Percentiles rank a stretch among this genome's conserved stretches.
Conservation (phyloP, 1,284 basidiomycete genomes). For the Xerocomus minutiporus region DNA sequence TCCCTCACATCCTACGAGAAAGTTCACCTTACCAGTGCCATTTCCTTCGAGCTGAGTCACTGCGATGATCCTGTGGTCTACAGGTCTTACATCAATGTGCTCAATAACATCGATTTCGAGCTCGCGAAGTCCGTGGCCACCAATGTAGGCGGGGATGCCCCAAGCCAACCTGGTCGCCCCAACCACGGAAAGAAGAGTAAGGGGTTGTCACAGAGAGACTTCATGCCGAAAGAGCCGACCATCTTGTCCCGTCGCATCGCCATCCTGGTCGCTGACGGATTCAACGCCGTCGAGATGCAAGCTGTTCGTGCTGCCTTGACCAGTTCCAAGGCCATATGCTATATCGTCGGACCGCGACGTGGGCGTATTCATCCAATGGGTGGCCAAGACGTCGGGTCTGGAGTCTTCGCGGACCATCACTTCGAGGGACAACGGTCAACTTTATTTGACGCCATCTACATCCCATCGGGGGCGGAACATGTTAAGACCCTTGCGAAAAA, state of each 20-base stretch:
- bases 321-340: slow-evolving; percentile 52
- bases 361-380: slow-evolving; percentile 49
- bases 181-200: slow-evolving; percentile 57
- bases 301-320: slow-evolving; percentile 53
- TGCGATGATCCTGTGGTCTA: slow-evolving; percentile 73
- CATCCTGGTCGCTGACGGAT: slow-evolving; percentile 71
- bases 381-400: slow-evolving; percentile 33
- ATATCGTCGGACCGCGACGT: slow-evolving; percentile 66
- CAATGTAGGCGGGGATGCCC: slow-evolving; percentile 58
- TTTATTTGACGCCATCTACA: slow-evolving; percentile 72
- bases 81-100: slow-evolving; percentile 57
- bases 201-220: slow-evolving; percentile 59
- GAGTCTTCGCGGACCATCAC: slow-evolving; percentile 59
- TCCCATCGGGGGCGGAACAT: slow-evolving; percentile 61
- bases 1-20: slow-evolving; percentile 66
- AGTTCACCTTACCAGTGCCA: slow-evolving; percentile 58
- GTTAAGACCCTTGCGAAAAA: slow-evolving; percentile 48
- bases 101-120: slow-evolving; percentile 67
- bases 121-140: slow-evolving; percentile 63
- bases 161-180: slow-evolving; percentile 40
- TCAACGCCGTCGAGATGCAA: slow-evolving; percentile 55
- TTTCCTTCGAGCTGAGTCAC: slow-evolving; percentile 76
- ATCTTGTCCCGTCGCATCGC: slow-evolving; percentile 67
- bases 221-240: slow-evolving; percentile 57
- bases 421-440: slow-evolving; percentile 76